Conservation (phyloP, 176 grass and related monocot species). For the Hordeum marinum region DNA sequence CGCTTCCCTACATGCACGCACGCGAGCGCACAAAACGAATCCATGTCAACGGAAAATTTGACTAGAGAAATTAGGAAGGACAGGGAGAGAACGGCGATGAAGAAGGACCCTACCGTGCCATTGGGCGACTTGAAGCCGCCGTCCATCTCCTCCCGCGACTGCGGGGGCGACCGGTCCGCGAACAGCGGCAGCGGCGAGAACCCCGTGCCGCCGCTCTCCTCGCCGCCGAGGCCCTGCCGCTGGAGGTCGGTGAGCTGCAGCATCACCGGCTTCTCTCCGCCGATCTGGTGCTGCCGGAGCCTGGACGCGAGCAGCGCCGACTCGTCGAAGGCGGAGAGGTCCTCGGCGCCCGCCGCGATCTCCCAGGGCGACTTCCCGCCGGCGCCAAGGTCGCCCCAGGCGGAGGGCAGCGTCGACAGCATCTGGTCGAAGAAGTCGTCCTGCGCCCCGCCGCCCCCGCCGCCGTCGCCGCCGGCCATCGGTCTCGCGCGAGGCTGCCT, state of each 20-base stretch:
- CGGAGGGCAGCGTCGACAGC: constrained; percentile 61
- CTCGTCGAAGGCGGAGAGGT: constrained; percentile 58
- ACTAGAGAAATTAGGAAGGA: not conserved
- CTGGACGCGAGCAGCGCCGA: constrained; percentile 56
- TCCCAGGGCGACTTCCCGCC: constrained; percentile 68
- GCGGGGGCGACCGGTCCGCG: constrained; percentile 35
- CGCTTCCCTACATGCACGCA: constrained; percentile 29
- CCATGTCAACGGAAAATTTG: not conserved
- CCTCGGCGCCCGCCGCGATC: constrained; percentile 10
- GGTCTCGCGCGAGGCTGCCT: not conserved
- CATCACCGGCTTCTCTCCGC: constrained; percentile 70
- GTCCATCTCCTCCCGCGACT: constrained; percentile 56
- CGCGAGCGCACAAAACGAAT: not conserved
- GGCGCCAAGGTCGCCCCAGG: constrained; percentile 65
- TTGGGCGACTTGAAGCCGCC: constrained; percentile 71
- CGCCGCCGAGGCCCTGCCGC: constrained; percentile 36
- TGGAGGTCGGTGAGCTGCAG: constrained; percentile 60
- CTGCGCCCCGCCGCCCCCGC: constrained; percentile 5
- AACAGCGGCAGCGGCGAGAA: constrained; percentile 60
- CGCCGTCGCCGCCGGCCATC: constrained; percentile 30
- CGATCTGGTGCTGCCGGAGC: constrained; percentile 83
- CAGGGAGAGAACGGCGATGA: not conserved
- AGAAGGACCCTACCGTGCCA: constrained; percentile 37
- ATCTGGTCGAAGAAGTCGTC: constrained; percentile 99
- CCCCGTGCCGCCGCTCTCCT: constrained; percentile 26